Evolutionary conservation across 2,329 filamentous ascomycete species (phyloP), one percentile per base, ranked within the genome.

Genomic region (Ambrosiella xylebori): DNA sequence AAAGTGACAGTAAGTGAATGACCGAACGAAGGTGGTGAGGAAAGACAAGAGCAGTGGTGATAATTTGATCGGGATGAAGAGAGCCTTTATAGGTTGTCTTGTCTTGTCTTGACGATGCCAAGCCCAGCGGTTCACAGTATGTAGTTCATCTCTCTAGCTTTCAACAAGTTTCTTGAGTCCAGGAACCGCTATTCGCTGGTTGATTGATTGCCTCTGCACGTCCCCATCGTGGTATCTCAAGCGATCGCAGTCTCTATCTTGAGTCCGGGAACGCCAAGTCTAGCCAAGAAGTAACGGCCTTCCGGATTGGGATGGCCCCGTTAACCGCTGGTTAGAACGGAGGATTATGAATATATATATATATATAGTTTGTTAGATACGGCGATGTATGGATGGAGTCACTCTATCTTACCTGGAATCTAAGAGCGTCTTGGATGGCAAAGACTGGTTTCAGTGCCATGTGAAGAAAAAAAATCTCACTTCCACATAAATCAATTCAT

Each of bases 1-100:
- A 40, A 41, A 40, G 38, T 11, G 37, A 54, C 40, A 9, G 47
- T 8, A 17, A 57, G 38, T 41, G 56, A 45, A 57, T 57, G 38
- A n/a, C 3, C n/a, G 39, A 36, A 36, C 35, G 45, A 38, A 37
- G 40, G 47, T 47, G 54, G 27, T 13, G 55, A 57, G 44, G 40
- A 50, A 39, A 54, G 52, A 41, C 37, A 54, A 54, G 15, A 54
- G 44, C 27, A 27, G 19, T 17, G 44, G 44, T 27, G 39, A 40
- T 12, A 27, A 27, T 12, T 41, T 8, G 52, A 41, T 15, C 15
- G 17, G 37, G 41, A 17, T 15, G 4, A 7, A 13, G 39, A 7
- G 13, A 44, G 15, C 27, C 44, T 47, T 47, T 47, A 47, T 47
- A 47, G 44, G 4, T 13, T 15, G n/a, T 47, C 19, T 13, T 47